phyloP scores from a whole-genome alignment of 768 basidiomycete genomes.

The Amylocystis lapponica region DNA sequence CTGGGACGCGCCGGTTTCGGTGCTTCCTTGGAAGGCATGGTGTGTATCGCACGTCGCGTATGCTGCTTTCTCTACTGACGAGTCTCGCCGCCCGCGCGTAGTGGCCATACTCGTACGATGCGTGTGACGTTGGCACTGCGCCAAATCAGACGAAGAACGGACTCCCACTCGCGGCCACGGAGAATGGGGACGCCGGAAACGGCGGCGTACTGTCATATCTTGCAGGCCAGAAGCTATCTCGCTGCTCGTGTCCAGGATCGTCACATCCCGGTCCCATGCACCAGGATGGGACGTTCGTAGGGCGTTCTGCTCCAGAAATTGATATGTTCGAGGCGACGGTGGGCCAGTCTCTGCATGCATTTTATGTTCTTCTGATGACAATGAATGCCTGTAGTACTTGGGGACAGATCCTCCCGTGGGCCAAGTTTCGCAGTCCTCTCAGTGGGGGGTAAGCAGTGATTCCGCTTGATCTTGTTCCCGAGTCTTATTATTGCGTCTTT shows the following conservation, averaged over 20 bases:
- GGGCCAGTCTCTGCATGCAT: constrained; percentile 15
- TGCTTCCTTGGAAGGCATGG: constrained; percentile 51
- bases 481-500: neutral
- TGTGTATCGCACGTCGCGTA: too few relatives aligned
- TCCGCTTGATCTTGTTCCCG: neutral
- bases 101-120: constrained; percentile 67
- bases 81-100: constrained; percentile 6
- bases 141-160: constrained; percentile 75
- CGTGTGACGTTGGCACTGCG: constrained; percentile 81
- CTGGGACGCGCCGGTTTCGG: constrained; percentile 67
- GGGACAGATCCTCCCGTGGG: constrained; percentile 42
- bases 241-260: constrained; percentile 44
- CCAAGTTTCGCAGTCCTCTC: constrained; percentile 78
- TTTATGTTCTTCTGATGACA: constrained; percentile 40
- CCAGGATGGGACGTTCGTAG: constrained; percentile 52
- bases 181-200: constrained; percentile 44
- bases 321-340: constrained; percentile 49
- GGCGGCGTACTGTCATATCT: constrained; percentile 60
- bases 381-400: neutral
- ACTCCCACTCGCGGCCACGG: constrained; percentile 51
- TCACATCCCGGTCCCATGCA: constrained; percentile 47
- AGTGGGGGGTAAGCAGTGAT: constrained; percentile 58
- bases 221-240: constrained; percentile 42
- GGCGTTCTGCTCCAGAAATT: constrained; percentile 66
- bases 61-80: too few relatives aligned